phyloP scores from a whole-genome alignment of 129 eudicot species.

The Chrysanthemum makinoi region DNA sequence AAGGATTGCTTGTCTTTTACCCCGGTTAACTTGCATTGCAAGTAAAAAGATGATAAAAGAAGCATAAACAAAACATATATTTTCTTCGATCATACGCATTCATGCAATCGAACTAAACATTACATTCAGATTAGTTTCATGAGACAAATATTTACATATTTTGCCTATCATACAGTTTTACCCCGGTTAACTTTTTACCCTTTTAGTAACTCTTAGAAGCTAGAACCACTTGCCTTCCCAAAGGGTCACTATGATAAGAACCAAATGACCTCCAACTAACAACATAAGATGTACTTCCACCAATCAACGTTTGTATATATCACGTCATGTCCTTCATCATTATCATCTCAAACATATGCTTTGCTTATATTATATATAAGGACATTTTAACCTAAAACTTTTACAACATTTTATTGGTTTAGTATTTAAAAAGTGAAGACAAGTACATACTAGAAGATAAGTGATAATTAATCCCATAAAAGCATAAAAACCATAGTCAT shows the following conservation, averaged over 20 bases:
- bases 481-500: slow-evolving; percentile 20
- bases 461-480: slow-evolving; percentile 37
- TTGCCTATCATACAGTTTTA: too few relatives aligned
- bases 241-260: not conserved
- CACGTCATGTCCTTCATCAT: slow-evolving; percentile 14
- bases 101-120: too few relatives aligned
- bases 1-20: too few relatives aligned
- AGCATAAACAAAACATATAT: too few relatives aligned
- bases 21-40: too few relatives aligned
- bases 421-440: slow-evolving; percentile 19
- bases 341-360: slow-evolving; percentile 17
- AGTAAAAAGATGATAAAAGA: too few relatives aligned
- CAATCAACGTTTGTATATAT: not conserved
- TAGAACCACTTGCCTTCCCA: not conserved
- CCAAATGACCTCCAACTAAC: not conserved
- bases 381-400: slow-evolving; percentile 20
- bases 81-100: too few relatives aligned
- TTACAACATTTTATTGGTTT: slow-evolving; percentile 3
- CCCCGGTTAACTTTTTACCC: not conserved
- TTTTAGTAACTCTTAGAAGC: not conserved
- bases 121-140: too few relatives aligned
- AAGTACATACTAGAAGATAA: slow-evolving; percentile 33
- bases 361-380: slow-evolving; percentile 12
- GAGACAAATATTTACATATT: not conserved
- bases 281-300: not conserved